Percentiles rank a stretch among this genome's conserved stretches.
Conservation (phyloP, 352 stramenopile species). For the Thraustotheca clavata region DNA sequence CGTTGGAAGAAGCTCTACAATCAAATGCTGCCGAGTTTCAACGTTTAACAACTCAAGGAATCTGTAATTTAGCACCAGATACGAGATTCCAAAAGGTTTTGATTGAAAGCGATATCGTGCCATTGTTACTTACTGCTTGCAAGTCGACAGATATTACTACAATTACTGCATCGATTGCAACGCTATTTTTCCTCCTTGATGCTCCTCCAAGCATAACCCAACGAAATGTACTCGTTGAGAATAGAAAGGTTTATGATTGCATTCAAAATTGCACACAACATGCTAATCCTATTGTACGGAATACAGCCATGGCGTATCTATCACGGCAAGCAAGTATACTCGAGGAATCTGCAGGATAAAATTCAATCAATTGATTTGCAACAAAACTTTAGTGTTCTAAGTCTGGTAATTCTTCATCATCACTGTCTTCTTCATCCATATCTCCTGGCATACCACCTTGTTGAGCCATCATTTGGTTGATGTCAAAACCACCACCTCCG, state of each 20-base stretch:
- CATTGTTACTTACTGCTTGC: not conserved
- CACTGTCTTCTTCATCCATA: slow-evolving; percentile 40
- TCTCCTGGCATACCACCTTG: slow-evolving; percentile 54
- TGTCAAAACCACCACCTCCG: slow-evolving; percentile 90
- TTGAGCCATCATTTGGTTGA: slow-evolving; percentile 90
- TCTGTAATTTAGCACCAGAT: slow-evolving; percentile 16
- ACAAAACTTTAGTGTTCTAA: slow-evolving; percentile 35
- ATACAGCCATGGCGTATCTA: not conserved
- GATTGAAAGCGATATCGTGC: slow-evolving; percentile 9
- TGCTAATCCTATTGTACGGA: not conserved
- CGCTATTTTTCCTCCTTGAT: slow-evolving; percentile 18
- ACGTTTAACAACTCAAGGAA: slow-evolving; percentile 10
- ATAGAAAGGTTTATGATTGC: no score
- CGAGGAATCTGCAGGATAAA: not conserved
- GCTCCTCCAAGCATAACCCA: not conserved
- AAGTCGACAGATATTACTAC: not conserved
- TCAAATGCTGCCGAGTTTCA: not conserved
- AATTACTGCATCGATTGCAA: not conserved
- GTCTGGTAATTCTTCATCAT: slow-evolving; percentile 81
- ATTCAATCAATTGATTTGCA: not conserved
- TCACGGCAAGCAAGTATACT: not conserved
- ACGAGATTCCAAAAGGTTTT: slow-evolving; percentile 12
- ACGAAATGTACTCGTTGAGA: no score
- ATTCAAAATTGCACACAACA: slow-evolving; percentile 16
- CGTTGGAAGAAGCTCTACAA: slow-evolving; percentile 42